These are phyloP conservation scores for Kwoniella pini DNA, from an alignment of 768 basidiomycete species.

Conservation along the genomic window DNA sequence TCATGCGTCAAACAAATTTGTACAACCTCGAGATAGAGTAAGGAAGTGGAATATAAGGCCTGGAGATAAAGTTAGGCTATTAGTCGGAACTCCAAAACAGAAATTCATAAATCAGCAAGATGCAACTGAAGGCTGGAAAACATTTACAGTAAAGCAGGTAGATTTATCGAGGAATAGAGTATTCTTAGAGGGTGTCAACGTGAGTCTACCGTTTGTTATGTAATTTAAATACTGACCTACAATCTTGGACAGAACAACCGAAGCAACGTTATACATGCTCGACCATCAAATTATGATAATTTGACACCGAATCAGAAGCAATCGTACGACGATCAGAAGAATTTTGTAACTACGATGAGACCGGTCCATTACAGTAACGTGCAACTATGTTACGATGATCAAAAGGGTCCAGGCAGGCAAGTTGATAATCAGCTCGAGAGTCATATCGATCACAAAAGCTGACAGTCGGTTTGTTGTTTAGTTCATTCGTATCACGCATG, in stretches of 20 bases:
- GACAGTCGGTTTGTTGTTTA: conserved; percentile 1
- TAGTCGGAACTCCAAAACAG: conserved; percentile 43
- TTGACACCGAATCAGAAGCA: conserved; percentile 25
- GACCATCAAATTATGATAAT: conserved; percentile 33
- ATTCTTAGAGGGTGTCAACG: conserved; percentile 42
- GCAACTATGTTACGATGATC: conserved; percentile 46
- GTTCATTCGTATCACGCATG: conserved; percentile 46
- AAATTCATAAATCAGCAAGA: conserved; percentile 43
- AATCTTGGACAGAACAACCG: conserved; percentile 35
- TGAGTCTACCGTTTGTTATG: conserved; percentile 16
- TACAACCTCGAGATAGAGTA: conserved; percentile 41
- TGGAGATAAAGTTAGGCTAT: conserved; percentile 50
- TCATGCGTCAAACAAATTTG: conserved; percentile 34
- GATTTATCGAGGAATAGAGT: conserved; percentile 49
- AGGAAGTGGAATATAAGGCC: conserved; percentile 49
- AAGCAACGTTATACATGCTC: conserved; percentile 27
- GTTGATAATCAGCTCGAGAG: neutral
- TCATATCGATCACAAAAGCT: neutral
- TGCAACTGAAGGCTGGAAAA: conserved; percentile 42
- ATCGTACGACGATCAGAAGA: conserved; percentile 31
- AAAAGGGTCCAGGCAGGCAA: conserved; percentile 22
- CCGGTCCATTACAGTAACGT: conserved; percentile 53
- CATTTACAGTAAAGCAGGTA: conserved; percentile 44
- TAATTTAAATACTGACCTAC: neutral
- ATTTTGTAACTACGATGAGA: conserved; percentile 28